Conservation (phyloP, 2,329 filamentous ascomycete species). For the Leptographium lundbergii region DNA sequence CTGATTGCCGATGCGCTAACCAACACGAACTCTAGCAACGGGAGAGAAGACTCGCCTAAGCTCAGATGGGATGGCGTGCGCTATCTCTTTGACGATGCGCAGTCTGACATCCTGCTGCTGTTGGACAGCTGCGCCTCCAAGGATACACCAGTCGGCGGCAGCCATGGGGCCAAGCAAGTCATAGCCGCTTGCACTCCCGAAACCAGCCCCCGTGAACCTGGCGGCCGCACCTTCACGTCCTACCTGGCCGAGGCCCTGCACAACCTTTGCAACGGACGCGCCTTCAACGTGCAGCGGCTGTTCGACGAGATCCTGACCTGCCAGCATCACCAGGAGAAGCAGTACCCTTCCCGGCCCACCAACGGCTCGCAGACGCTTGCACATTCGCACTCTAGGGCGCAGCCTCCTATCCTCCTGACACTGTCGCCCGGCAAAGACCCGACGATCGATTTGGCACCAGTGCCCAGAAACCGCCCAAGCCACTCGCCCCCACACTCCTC, state of each 20-base stretch:
- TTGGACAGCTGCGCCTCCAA: conserved; percentile 49
- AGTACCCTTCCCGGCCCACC: conserved; percentile 23
- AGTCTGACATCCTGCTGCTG: conserved; percentile 49
- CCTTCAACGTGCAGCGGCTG: conserved; percentile 43
- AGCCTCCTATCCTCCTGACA: conserved; percentile 39
- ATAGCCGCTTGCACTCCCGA: conserved; percentile 48
- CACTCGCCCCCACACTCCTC: conserved; percentile 13
- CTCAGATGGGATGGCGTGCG: conserved; percentile 52
- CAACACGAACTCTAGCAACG: conserved; percentile 30
- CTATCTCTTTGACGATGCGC: conserved; percentile 48
- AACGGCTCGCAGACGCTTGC: conserved; percentile 28
- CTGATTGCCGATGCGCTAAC: conserved; percentile 12
- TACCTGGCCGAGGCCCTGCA: conserved; percentile 41
- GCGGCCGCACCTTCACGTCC: conserved; percentile 45
- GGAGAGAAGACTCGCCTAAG: conserved; percentile 43
- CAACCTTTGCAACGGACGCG: conserved; percentile 37
- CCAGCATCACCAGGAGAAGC: conserved; percentile 30
- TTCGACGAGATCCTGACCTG: conserved; percentile 40
- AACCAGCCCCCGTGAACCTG: conserved; percentile 29
- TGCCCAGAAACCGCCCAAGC: conserved; percentile 21
- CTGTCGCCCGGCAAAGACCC: conserved; percentile 41
- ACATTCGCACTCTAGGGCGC: conserved; percentile 20
- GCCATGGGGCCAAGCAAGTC: conserved; percentile 46
- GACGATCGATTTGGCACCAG: conserved; percentile 37
- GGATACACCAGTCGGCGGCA: conserved; percentile 35